Conservation (phyloP, 2,329 filamentous ascomycete genomes). For the Curvularia sp. region DNA sequence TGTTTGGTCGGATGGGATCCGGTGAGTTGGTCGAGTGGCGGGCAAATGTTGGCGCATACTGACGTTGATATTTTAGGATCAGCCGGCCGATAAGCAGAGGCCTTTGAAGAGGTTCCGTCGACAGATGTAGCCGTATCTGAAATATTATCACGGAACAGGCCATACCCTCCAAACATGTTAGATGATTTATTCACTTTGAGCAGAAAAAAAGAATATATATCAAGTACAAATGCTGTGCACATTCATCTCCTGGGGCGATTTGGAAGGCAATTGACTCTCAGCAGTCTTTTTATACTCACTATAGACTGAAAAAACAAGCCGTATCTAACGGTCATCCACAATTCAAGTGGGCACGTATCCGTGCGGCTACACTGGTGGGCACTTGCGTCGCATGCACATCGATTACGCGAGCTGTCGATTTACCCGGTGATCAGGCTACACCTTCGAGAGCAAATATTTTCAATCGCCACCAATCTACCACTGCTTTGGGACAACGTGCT, state of each 20-base stretch:
- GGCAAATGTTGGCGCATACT: neutral
- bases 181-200: too few species aligned
- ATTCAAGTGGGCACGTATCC: neutral
- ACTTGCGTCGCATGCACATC: slow-evolving; percentile 1
- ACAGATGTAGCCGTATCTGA: neutral
- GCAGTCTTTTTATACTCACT: neutral
- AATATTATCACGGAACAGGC: neutral
- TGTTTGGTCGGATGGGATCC: slow-evolving; percentile 41
- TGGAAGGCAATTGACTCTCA: neutral
- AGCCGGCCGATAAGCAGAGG: slow-evolving; percentile 12
- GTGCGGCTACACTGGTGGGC: neutral
- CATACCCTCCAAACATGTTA: neutral
- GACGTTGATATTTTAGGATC: slow-evolving; percentile 1
- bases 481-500: neutral
- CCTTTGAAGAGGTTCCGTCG: slow-evolving; percentile 11
- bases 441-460: neutral
- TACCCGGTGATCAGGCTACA: slow-evolving; percentile 7
- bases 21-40: neutral
- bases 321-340: neutral
- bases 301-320: neutral
- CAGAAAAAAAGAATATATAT: neutral
- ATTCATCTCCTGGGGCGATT: neutral
- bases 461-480: neutral
- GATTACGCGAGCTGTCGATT: slow-evolving; percentile 6
- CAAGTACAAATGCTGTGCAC: neutral